phyloP scores from a whole-genome alignment of 345 rosid genomes.

The Nasturtium officinale region DNA sequence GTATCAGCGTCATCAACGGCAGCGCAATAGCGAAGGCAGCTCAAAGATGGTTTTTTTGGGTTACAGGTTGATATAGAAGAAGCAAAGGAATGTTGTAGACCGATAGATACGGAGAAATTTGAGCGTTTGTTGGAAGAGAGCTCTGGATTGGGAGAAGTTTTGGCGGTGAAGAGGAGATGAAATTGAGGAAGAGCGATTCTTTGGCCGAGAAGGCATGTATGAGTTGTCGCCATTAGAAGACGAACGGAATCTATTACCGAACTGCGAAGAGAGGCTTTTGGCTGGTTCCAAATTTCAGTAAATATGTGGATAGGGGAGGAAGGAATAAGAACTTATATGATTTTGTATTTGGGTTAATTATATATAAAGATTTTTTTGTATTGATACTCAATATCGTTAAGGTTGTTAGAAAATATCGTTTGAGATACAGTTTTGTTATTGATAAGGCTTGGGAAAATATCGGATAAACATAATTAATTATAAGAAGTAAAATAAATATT shows the following conservation, averaged over 20 bases:
- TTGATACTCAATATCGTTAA: neutral
- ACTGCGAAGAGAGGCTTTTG: conserved; percentile 13
- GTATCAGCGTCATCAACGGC: conserved; percentile 32
- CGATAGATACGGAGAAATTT: conserved; percentile 31
- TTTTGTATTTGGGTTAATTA: neutral
- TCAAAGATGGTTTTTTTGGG: conserved; percentile 42
- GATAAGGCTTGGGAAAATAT: too few species aligned
- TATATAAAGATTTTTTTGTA: too few species aligned
- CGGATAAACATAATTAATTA: too few species aligned
- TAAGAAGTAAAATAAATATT: too few species aligned
- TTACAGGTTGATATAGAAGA: conserved; percentile 32
- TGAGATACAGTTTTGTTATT: neutral
- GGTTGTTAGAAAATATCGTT: neutral
- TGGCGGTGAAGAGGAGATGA: conserved; percentile 38
- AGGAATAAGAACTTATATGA: neutral
- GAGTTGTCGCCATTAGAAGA: conserved; percentile 43
- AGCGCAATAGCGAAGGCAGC: conserved; percentile 46
- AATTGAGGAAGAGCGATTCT: conserved; percentile 48
- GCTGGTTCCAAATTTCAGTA: neutral
- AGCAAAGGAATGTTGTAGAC: conserved; percentile 12
- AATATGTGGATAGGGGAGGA: conserved; percentile 26
- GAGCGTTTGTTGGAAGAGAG: conserved; percentile 45
- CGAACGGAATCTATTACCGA: conserved; percentile 20
- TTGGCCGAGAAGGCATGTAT: conserved; percentile 50
- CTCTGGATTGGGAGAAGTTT: conserved; percentile 21